Conservation (phyloP, 2,329 filamentous ascomycete genomes). For the Dryadomyces quercivorus region DNA sequence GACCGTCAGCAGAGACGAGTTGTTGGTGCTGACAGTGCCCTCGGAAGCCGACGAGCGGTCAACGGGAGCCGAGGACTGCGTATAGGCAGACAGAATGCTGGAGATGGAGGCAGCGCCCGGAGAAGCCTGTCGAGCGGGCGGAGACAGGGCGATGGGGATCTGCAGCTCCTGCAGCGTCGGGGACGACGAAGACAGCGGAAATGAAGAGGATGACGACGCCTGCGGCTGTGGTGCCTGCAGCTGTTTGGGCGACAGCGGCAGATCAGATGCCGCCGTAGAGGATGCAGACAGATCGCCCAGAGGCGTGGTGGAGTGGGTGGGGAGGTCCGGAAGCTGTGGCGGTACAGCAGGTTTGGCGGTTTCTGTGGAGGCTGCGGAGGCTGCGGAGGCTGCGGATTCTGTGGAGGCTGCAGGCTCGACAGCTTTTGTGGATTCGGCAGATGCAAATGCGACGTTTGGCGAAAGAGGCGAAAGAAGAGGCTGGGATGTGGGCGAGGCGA, state of each 20-base stretch:
- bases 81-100: conserved; percentile 44
- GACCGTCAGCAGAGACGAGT: conserved; percentile 16
- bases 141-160: conserved; percentile 7
- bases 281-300: neutral
- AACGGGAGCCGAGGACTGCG: conserved; percentile 13
- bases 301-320: neutral
- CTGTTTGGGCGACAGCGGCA: neutral
- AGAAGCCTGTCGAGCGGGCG: conserved; percentile 11
- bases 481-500: neutral
- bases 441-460: neutral
- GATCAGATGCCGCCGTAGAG: neutral
- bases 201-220: neutral
- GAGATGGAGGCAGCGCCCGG: conserved; percentile 29
- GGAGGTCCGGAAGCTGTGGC: conserved; percentile 5
- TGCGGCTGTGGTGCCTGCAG: neutral
- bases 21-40: conserved; percentile 23
- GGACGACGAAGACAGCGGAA: conserved; percentile 1
- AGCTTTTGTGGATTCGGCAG: neutral
- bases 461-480: neutral
- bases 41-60: conserved; percentile 20
- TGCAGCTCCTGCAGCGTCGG: conserved; percentile 12
- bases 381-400: too few species aligned
- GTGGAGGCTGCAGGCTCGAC: too few species aligned
- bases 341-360: neutral
- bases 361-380: too few species aligned